Conservation (phyloP, 225 moss, liverwort and hornwort species). For the Asterella californica region DNA sequence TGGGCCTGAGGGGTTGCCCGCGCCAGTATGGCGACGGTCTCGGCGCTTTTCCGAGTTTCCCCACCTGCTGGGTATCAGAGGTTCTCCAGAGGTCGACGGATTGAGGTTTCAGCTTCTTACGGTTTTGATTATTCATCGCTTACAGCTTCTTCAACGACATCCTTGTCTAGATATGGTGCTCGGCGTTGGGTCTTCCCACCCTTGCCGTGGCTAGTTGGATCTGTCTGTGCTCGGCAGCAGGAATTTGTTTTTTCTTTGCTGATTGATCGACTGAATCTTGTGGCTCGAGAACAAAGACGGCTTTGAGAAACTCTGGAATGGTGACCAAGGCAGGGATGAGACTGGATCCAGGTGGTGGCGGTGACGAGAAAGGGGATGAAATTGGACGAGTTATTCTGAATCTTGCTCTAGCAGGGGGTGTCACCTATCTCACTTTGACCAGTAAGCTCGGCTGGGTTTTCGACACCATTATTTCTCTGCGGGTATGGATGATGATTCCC, state of each 20-base stretch:
- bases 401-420: slow-evolving; percentile 77
- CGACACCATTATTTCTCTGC: slow-evolving; percentile 88
- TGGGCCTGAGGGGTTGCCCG: too few relatives aligned
- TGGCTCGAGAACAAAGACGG: not conserved
- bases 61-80: not conserved
- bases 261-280: not conserved
- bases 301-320: not conserved
- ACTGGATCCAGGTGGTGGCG: slow-evolving; percentile 72
- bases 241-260: not conserved
- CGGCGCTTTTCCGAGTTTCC: not conserved
- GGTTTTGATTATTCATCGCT: not conserved
- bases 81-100: not conserved
- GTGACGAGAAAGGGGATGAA: slow-evolving; percentile 46
- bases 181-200: not conserved
- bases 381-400: slow-evolving; percentile 76
- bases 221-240: not conserved
- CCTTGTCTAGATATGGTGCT: slow-evolving; percentile 2
- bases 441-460: slow-evolving; percentile 98
- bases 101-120: not conserved
- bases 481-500: slow-evolving; percentile 52
- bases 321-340: slow-evolving; percentile 61
- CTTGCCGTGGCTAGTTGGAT: not conserved
- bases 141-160: not conserved
- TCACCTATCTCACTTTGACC: slow-evolving; percentile 87
- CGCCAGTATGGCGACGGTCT: slow-evolving; percentile 14